phyloP scores from a whole-genome alignment of 495 filamentous ascomycete genomes.

The Aspergillus sparsus region DNA sequence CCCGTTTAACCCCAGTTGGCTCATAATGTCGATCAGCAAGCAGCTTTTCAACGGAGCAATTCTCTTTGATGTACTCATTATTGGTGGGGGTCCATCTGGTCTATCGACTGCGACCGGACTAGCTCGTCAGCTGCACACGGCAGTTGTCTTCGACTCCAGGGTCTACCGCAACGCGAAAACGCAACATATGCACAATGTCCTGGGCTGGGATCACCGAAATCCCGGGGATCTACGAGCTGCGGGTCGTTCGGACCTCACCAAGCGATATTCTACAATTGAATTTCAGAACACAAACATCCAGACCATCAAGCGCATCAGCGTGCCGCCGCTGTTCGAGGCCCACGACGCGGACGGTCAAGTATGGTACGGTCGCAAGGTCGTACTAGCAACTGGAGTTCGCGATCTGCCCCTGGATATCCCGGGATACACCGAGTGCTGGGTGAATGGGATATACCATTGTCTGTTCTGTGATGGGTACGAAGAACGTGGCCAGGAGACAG shows the following conservation, averaged over 20 bases:
- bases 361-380: constrained; percentile 48
- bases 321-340: constrained; percentile 8
- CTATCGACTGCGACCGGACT: constrained; percentile 50
- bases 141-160: constrained; percentile 51
- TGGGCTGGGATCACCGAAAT: constrained; percentile 47
- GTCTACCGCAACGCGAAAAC: constrained; percentile 50
- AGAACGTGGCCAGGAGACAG: constrained; percentile 32
- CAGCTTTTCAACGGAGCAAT: not conserved
- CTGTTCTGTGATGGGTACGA: constrained; percentile 53
- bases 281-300: constrained; percentile 37
- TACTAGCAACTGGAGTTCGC: constrained; percentile 49
- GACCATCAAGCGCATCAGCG: constrained; percentile 1
- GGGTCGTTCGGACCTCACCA: constrained; percentile 36
- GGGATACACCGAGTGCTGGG: constrained; percentile 39
- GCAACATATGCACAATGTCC: constrained; percentile 54
- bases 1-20: too few relatives aligned
- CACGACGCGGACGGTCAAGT: constrained; percentile 28
- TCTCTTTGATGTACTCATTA: constrained; percentile 52
- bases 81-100: constrained; percentile 60
- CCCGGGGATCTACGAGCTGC: constrained; percentile 43
- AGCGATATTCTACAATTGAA: constrained; percentile 44
- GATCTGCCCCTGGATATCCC: constrained; percentile 39
- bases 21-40: too few relatives aligned
- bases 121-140: constrained; percentile 47
- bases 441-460: constrained; percentile 39